These are phyloP conservation scores for Plantago lanceolata DNA, from an alignment of 305 asterid genomes.

Conservation along the genomic window DNA sequence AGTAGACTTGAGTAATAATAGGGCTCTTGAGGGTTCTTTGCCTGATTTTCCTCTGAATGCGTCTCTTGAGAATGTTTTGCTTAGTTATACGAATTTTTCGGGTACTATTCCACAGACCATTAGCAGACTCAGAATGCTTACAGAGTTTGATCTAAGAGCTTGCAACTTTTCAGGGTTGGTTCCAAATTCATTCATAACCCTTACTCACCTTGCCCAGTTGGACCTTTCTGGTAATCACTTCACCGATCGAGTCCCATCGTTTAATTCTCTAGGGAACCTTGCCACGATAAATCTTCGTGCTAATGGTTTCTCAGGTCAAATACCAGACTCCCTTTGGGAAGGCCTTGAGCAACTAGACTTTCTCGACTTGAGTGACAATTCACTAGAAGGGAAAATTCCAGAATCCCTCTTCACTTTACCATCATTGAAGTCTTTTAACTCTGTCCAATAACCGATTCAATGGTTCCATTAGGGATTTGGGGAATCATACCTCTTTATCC, in stretches of 20 bases:
- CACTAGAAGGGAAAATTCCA: constrained; percentile 44
- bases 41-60: constrained; percentile 46
- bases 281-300: constrained; percentile 17
- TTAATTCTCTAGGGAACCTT: constrained; percentile 38
- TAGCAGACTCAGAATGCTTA: constrained; percentile 38
- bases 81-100: constrained; percentile 41
- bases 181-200: constrained; percentile 42
- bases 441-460: constrained; percentile 34
- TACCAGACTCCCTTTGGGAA: constrained; percentile 32
- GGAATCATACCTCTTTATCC: constrained; percentile 15
- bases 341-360: constrained; percentile 34
- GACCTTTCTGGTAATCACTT: constrained; percentile 42
- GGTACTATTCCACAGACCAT: constrained; percentile 48
- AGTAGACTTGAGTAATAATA: constrained; percentile 41
- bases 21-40: constrained; percentile 45
- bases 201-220: constrained; percentile 36
- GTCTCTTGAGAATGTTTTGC: constrained; percentile 39
- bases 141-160: constrained; percentile 31
- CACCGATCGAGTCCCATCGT: constrained; percentile 43
- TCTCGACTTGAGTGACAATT: constrained; percentile 47
- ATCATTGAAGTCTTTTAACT: constrained; percentile 17
- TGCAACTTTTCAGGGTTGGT: constrained; percentile 46
- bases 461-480: constrained; percentile 22
- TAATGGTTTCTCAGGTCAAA: constrained; percentile 37
- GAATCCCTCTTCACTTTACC: constrained; percentile 39